These are phyloP conservation scores for Colletotrichum costaricense DNA, from an alignment of 2,329 filamentous ascomycete genomes.

Conservation along the genomic window DNA sequence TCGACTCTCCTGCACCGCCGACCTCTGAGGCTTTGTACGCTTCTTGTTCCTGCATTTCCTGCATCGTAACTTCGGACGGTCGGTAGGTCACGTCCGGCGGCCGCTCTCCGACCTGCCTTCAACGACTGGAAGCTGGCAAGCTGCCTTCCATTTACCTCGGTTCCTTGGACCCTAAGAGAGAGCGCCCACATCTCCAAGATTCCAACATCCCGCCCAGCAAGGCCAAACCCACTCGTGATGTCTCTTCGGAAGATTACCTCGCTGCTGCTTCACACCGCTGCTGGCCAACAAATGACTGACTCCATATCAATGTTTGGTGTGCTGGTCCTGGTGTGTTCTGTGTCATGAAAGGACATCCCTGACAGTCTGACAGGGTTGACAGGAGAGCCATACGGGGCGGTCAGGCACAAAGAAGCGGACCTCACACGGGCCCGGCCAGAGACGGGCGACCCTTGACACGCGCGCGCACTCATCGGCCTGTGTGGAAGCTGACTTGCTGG, in stretches of 20 bases:
- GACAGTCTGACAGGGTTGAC: slow-evolving; percentile 17
- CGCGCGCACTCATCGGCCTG: neutral
- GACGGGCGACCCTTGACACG: slow-evolving; percentile 19
- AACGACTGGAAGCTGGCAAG: neutral
- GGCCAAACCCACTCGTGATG: slow-evolving; percentile 14
- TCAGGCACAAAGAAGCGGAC: slow-evolving; percentile 24
- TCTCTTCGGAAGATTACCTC: slow-evolving; percentile 24
- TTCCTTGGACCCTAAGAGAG: neutral
- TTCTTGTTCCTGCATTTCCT: slow-evolving; percentile 18
- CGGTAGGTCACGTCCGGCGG: neutral
- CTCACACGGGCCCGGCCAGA: slow-evolving; percentile 17
- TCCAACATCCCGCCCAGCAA: slow-evolving; percentile 12
- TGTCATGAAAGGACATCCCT: slow-evolving; percentile 21
- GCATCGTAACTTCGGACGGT: slow-evolving; percentile 1
- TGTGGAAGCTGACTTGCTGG: slow-evolving; percentile 3
- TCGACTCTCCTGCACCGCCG: slow-evolving; percentile 14
- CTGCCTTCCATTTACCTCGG: neutral
- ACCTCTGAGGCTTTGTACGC: slow-evolving; percentile 4
- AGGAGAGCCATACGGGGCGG: slow-evolving; percentile 14
- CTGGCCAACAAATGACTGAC: slow-evolving; percentile 13
- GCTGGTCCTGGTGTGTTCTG: slow-evolving; percentile 5
- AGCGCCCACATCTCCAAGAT: slow-evolving; percentile 2
- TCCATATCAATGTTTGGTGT: slow-evolving; percentile 20
- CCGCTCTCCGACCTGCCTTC: neutral
- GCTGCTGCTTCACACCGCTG: slow-evolving; percentile 29